Evolutionary conservation across 805 yeast species (phyloP).

Genomic region (Metschnikowia gelsemii): DNA sequence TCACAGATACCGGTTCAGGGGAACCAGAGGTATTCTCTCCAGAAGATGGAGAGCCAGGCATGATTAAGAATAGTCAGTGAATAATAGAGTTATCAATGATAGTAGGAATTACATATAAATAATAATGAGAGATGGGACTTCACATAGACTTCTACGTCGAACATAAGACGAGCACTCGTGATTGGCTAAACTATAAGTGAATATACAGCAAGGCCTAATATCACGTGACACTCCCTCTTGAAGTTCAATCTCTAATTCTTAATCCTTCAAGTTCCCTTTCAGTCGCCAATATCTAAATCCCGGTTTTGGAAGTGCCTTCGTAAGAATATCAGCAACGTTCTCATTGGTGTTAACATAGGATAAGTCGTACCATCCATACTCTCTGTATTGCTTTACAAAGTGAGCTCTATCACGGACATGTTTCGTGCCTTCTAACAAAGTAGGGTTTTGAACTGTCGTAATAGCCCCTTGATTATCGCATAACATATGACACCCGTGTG

Average conservation of each 20-base stretch:
- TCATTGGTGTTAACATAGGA: constrained; percentile 4
- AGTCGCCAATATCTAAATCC: background rate
- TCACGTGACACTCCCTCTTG: too few species aligned
- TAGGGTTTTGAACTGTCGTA: constrained; percentile 3
- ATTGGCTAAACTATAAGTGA: too few species aligned
- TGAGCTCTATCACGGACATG: constrained; percentile 3
- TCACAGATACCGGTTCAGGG: too few species aligned
- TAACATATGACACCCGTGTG: background rate
- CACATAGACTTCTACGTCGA: too few species aligned
- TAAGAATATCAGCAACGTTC: constrained; percentile 5
- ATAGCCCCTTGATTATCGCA: constrained; percentile 5
- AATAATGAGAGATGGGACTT: too few species aligned
- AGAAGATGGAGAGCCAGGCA: too few species aligned
- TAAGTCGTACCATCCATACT: constrained; percentile 1
- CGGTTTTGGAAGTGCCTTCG: constrained; percentile 2
- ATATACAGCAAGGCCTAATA: too few species aligned
- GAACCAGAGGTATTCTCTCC: too few species aligned
- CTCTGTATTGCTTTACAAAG: constrained; percentile 5
- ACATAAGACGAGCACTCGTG: too few species aligned
- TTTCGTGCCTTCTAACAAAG: constrained; percentile 1
- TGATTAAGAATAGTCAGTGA: too few species aligned
- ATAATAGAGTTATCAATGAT: too few species aligned
- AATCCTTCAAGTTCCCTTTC: background rate
- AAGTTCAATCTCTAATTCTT: constrained; percentile 2
- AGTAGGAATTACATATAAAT: too few species aligned